Conservation (phyloP, 805 yeast genomes). For the Yarrowia porcina region DNA sequence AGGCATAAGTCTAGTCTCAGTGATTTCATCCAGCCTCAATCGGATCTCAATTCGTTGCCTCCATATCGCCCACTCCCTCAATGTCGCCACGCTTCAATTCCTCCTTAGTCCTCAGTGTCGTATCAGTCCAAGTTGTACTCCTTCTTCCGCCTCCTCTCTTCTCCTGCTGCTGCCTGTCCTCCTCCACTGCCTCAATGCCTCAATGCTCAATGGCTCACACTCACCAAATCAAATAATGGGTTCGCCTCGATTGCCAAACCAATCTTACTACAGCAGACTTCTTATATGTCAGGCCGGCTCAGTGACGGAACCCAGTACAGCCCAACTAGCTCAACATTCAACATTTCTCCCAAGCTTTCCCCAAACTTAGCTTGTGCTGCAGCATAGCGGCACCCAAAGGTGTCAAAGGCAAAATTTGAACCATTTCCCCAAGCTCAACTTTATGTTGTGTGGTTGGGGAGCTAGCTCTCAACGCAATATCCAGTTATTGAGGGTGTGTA, state of each 20-base stretch:
- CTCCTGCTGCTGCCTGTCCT: neutral
- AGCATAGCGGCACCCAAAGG: conserved; percentile 7
- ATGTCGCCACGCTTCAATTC: neutral
- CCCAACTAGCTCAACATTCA: conserved; percentile 26
- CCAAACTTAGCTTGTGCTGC: conserved; percentile 17
- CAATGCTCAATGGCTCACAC: neutral
- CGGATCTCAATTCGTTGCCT: too few relatives aligned
- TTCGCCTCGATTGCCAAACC: conserved; percentile 13
- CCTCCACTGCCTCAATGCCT: neutral
- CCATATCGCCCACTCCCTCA: too few relatives aligned
- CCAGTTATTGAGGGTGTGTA: neutral
- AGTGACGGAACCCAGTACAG: conserved; percentile 18
- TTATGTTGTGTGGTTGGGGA: conserved; percentile 22
- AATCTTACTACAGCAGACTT: conserved; percentile 22
- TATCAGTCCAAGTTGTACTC: neutral
- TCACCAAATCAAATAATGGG: conserved; percentile 16
- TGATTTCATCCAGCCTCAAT: neutral
- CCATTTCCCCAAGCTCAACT: conserved; percentile 22
- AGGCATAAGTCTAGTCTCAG: too few relatives aligned
- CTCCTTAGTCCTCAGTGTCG: neutral
- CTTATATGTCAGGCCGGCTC: conserved; percentile 22
- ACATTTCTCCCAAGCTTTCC: conserved; percentile 25
- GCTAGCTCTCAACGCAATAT: conserved; percentile 21
- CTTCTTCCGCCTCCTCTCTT: too few relatives aligned
- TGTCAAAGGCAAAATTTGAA: neutral